phyloP scores from a whole-genome alignment of 768 basidiomycete species.

The Roridomyces roridus region DNA sequence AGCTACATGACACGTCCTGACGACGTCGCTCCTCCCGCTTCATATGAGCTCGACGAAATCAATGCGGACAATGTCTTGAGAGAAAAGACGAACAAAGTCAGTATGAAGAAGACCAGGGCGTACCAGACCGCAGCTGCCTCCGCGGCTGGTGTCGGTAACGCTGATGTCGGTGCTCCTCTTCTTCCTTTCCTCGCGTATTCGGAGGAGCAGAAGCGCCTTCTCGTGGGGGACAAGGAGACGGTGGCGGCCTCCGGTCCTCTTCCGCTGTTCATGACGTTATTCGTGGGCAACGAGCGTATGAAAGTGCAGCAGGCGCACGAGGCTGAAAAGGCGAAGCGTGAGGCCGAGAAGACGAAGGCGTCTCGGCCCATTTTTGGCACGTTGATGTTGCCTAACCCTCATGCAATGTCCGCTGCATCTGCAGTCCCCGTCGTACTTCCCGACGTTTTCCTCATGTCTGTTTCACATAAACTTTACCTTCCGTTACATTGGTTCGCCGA shows the following conservation, averaged over 20 bases:
- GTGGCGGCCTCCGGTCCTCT: neutral
- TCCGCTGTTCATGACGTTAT: neutral
- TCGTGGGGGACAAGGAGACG: slow-evolving; percentile 12
- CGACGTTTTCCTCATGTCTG: neutral
- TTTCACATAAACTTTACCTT: neutral
- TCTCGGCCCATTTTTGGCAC: slow-evolving; percentile 1
- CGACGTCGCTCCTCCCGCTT: neutral
- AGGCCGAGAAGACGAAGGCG: slow-evolving; percentile 1
- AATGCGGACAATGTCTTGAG: neutral
- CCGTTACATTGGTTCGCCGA: neutral
- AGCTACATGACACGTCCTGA: neutral
- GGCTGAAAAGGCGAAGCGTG: neutral
- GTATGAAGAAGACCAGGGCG: neutral
- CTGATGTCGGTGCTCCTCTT: slow-evolving; percentile 4
- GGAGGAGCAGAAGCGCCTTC: neutral
- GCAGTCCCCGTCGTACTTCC: neutral
- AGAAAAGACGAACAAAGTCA: neutral
- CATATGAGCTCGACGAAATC: neutral
- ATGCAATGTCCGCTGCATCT: neutral
- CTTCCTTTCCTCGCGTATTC: slow-evolving; percentile 1
- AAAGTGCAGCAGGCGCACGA: neutral
- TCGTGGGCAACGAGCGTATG: neutral
- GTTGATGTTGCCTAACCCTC: neutral
- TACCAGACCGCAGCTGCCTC: neutral
- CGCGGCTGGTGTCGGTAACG: neutral